Evolutionary conservation across 2,329 filamentous ascomycete genomes (phyloP), one percentile per base, ranked within the genome.

Genomic region (Orbilia quercus): DNA sequence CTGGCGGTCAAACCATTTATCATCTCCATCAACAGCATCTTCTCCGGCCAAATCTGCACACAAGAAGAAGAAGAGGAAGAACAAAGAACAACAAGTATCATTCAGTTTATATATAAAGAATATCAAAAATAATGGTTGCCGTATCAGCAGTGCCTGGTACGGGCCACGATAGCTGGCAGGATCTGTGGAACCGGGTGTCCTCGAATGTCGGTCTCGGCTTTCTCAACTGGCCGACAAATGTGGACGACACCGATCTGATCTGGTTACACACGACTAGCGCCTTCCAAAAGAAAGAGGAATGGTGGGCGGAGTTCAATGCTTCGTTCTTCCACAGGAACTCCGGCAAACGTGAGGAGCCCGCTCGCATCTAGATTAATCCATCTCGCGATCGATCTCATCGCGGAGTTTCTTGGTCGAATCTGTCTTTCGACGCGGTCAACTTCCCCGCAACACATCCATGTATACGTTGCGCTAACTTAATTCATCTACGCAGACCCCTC

Each of bases 251-350:
- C 55, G 69, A 74, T 28, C 51, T 74, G 44, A 57, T 74, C 44
- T 74, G 69, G 69, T 31, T 74, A 25, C 69, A 74, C 55, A 57
- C 69, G 16, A 67, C 69, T 18, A 74, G 60, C 7, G 69, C 60
- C 25, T 74, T 66, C 23, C 60, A 48, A 22, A 31, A 47, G 22
- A 31, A 74, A 1, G 63, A 54, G 9, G 23, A 34, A 25, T 66
- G 54, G 60, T 66, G 63, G 57, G 44, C 63, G 2, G 69, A 74
- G 44, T 74, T 74, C 51, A 74, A 66, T 25, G 69, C 69, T 38
- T 66, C 60, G 0, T 74, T 74, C 60, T 74, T 74, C 34, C 69
- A 74, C 25, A 54, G 44, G 1, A 40, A 62, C 7, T 66, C 60
- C 9, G 60, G 60, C 1, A 44, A 74, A n/a, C 60, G 69, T 74